Conservation (phyloP, 495 filamentous ascomycete species). For the Friedmanniomyces simplex region DNA sequence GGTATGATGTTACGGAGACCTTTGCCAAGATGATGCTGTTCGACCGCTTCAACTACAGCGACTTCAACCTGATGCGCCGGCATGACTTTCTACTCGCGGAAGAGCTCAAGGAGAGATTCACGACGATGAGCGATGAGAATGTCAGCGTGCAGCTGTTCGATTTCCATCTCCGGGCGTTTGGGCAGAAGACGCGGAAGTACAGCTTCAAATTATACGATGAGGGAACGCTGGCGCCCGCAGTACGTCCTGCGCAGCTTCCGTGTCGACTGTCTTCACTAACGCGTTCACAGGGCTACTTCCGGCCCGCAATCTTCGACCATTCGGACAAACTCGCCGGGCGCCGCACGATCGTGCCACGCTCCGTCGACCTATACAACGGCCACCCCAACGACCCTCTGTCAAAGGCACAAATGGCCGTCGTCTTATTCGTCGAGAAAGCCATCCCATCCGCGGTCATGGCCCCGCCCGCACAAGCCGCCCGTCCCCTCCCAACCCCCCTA, state of each 20-base stretch:
- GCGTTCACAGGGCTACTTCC: slow-evolving; percentile 47
- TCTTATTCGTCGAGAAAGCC: slow-evolving; percentile 21
- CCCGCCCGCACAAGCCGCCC: slow-evolving; percentile 32
- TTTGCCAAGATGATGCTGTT: slow-evolving; percentile 96
- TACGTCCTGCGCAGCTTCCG: slow-evolving; percentile 16
- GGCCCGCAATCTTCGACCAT: slow-evolving; percentile 77
- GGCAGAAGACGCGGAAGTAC: slow-evolving; percentile 82
- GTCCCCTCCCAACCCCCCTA: slow-evolving; percentile 30
- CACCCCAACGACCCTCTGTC: slow-evolving; percentile 82
- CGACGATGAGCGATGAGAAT: slow-evolving; percentile 74
- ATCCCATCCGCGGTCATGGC: slow-evolving; percentile 54
- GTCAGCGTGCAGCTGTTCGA: slow-evolving; percentile 71
- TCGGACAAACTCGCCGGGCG: slow-evolving; percentile 64
- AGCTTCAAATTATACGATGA: slow-evolving; percentile 93
- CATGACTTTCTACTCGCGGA: slow-evolving; percentile 92
- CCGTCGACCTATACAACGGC: slow-evolving; percentile 87
- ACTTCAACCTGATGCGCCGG: slow-evolving; percentile 80
- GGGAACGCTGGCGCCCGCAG: slow-evolving; percentile 80
- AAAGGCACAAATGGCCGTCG: slow-evolving; percentile 68
- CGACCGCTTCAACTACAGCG: slow-evolving; percentile 84
- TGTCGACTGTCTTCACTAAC: not conserved
- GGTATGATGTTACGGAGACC: slow-evolving; percentile 82
- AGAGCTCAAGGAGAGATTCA: slow-evolving; percentile 83
- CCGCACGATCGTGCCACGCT: slow-evolving; percentile 67
- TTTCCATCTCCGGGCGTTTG: slow-evolving; percentile 80